Base-by-base conservation (phyloP, 768 basidiomycete genomes). In the Dacryopinax primogenitus region DNA sequence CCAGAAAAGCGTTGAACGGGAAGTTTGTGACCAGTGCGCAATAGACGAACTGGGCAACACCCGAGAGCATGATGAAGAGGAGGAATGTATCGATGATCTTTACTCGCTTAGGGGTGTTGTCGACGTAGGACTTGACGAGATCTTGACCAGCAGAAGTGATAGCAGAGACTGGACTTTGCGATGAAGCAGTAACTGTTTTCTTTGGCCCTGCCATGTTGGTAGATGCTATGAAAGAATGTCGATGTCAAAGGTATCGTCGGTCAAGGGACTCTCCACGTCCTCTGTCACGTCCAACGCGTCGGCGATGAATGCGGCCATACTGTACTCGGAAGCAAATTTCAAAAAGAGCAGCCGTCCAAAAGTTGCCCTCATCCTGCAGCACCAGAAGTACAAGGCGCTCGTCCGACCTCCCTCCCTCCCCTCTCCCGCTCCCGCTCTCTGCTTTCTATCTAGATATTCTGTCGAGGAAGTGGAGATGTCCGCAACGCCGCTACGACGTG, bases 1-100 rank as follows among this genome's bases (percentile, higher is more conserved):
- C 86, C 70, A 97, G 76, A 78, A 99, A 99, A 37, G 96, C 92
- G 70, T 99, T 97, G 81, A 94, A 97, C 26, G 96, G 96, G 77
- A 86, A 98, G 78, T 86, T 88, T 66, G 92, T 92, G 67, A 99
- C 81, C 69, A 92, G 80, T 33, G 95, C 76, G 77, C 95, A 92
- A 78, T 98, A 98, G 11, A 82, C 77, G 77, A 99, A 97, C 74
- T 97, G 94, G 47, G 85, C 73, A 66, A 94, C 81, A 70, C 96
- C 96, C 1, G 90, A 89, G 51, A 95, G 80, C 79, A 97, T 85
- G 71, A 95, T 82, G 81, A 95, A 96, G 67, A 89, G 77, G 68
- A 98, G 82, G 80, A 97, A 97, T 7, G 85, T 77, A 78, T 99
- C 96, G 73, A 98, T 86, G 76, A 94, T 86, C 78, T 97, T 95